Conservation (phyloP, 306 rosid genomes). For the Cucurbita maxima region DNA sequence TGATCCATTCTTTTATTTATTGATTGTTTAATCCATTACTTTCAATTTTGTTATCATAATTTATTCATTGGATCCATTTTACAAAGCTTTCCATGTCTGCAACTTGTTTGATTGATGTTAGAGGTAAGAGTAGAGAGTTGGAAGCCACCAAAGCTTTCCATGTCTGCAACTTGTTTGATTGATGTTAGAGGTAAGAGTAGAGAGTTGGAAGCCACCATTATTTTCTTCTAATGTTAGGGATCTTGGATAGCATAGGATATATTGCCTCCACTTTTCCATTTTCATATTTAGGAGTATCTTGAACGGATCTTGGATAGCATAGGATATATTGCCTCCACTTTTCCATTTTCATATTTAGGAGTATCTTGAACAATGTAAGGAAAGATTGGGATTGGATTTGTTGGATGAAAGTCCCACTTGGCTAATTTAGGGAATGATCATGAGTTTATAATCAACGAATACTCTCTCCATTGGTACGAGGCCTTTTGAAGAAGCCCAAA, state of each 20-base stretch:
- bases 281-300: too few relatives aligned
- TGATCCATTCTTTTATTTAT: neutral
- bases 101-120: neutral
- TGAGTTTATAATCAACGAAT: too few relatives aligned
- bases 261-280: neutral
- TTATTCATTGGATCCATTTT: neutral
- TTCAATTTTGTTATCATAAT: neutral
- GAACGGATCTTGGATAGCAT: neutral
- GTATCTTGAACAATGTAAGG: neutral
- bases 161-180: neutral
- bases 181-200: neutral
- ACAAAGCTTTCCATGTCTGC: neutral
- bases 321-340: neutral
- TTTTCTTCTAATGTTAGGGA: neutral
- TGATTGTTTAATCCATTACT: neutral
- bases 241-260: neutral
- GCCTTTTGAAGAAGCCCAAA: too few relatives aligned
- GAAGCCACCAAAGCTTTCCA: neutral
- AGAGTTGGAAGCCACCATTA: neutral
- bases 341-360: too few relatives aligned
- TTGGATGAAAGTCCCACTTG: too few relatives aligned
- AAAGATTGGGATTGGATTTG: neutral
- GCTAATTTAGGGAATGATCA: too few relatives aligned
- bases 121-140: neutral
- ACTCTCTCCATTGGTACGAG: too few relatives aligned